Base-by-base conservation (phyloP, 1,139 yeast genomes). In the Yamadazyma atlantica region DNA sequence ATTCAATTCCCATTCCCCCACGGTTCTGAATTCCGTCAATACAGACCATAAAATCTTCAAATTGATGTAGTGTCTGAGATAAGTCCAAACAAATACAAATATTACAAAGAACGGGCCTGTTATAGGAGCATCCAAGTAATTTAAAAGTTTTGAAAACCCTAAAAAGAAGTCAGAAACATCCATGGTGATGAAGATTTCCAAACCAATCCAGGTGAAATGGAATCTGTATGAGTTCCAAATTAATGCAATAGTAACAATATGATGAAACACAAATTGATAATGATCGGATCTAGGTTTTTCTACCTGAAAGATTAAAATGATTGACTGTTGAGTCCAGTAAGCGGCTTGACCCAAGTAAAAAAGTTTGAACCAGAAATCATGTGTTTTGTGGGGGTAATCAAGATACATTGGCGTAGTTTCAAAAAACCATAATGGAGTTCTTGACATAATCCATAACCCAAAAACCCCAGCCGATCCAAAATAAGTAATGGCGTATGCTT, bases 221-320 rank as follows among this genome's bases (percentile, higher is more conserved):
- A 92, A 92, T 48, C 92, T 78, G 62, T 92, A 92, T n/a, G 96
- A 86, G 41, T 80, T 73, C 79, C 87, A 85, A 52, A 92, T 89
- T 49, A 94, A 77, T 3, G 92, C 80, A 58, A 92, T 82, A 25
- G 99, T 94, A 43, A 92, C 82, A 46, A 92, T 77, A 60, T 92
- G 99, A 60, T 92, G 99, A 63, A 89, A 81, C 16, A 90, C 89
- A 46, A 92, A 75, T 63, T 92, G 98, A 51, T 80, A 71, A 62
- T 83, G 90, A 61, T 92, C 99, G 62, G 88, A 89, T 61, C 99
- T 77, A 40, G 97, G 97, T 61, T 88, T 88, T 62, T 92, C 99
- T 45, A 92, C 74, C 61, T 86, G 96, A 48, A 94, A 70, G 39
- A 82, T 65, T 45, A 92, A 70, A 19, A 92, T 84, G 30, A 86